Base-by-base conservation (phyloP, 495 filamentous ascomycete genomes). In the Parachaetomium inaequale region DNA sequence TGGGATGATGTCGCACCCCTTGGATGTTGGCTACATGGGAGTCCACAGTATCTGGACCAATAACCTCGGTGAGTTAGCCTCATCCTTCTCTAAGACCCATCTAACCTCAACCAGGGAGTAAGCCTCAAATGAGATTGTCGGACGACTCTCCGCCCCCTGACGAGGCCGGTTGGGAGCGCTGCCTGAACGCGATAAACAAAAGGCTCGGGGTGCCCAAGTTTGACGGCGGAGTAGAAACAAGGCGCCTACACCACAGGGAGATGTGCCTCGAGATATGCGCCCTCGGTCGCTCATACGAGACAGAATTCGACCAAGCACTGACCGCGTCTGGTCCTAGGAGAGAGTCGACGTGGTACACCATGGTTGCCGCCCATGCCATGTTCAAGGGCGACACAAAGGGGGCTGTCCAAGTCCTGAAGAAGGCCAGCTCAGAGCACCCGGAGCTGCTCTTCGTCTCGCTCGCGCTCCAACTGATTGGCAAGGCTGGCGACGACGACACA, bases 1-100 rank as follows among this genome's bases (percentile, higher is more conserved):
- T 40, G 84, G 86, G 4, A 93, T 96, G 90, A 80, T 90, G 47
- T 76, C 83, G n/a, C 80, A 85, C 43, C 78, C 82, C 2, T 73
- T 96, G 7, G 94, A 97, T 66, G 72, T 96, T 43, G 92, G 87
- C 67, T 98, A 91, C 71, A 72, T 96, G 69, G 94, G 94, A 4
- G 86, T 98, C 45, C 79, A 83, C 57, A 83, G 82, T 40, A 83
- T 96, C 17, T 97, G 93, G 93, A 87, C 76, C 32, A 88, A 90
- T 66, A 80, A 89, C 38, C 71, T 92, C 53, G 86, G 90, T 87
- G 70, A 50, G 79, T n/a, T 63, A 12, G 7, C 55, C 3, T 12
- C 12, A 28, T n/a, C 28, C 26, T 43, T 68, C 66, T 72, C 59
- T 17, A n/a, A 23, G 17, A 26, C n/a, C 14, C 38, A 21, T 36